These are phyloP conservation scores for Blastomyces gilchristii DNA, from an alignment of 2,329 filamentous ascomycete genomes.

Conservation along the genomic window DNA sequence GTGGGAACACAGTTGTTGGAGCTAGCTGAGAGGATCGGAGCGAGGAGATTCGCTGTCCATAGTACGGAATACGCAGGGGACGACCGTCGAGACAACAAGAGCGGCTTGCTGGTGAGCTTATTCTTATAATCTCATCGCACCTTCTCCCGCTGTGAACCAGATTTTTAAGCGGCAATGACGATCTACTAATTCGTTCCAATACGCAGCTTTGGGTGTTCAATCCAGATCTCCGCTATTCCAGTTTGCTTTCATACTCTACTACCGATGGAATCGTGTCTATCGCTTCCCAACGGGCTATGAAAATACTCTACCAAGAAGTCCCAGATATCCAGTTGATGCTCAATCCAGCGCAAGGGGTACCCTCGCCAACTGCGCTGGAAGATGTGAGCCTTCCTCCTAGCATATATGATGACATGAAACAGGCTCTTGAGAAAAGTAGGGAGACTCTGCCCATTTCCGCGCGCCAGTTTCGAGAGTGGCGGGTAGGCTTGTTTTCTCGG, in stretches of 20 bases:
- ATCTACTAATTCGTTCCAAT: not conserved
- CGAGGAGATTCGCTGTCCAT: slow-evolving; percentile 46
- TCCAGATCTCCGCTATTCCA: slow-evolving; percentile 48
- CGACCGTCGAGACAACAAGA: slow-evolving; percentile 10
- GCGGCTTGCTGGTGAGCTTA: slow-evolving; percentile 30
- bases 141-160: not conserved
- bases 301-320: slow-evolving; percentile 43
- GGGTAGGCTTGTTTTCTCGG: slow-evolving; percentile 43
- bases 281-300: slow-evolving; percentile 43
- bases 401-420: slow-evolving; percentile 31
- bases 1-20: slow-evolving; percentile 48
- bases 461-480: slow-evolving; percentile 45
- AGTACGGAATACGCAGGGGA: slow-evolving; percentile 17
- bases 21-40: slow-evolving; percentile 45
- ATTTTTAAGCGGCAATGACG: not conserved
- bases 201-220: slow-evolving; percentile 49
- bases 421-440: slow-evolving; percentile 29
- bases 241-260: slow-evolving; percentile 23
- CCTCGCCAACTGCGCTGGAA: slow-evolving; percentile 38
- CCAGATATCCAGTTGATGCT: slow-evolving; percentile 27
- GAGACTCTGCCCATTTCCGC: slow-evolving; percentile 40
- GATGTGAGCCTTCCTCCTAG: slow-evolving; percentile 35
- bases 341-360: slow-evolving; percentile 27
- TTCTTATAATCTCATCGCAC: not conserved
- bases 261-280: slow-evolving; percentile 9